Evolutionary conservation across 164 flowering plant genomes (phyloP), one percentile per base, ranked within the genome.

Genomic region (Annona squamosa): DNA sequence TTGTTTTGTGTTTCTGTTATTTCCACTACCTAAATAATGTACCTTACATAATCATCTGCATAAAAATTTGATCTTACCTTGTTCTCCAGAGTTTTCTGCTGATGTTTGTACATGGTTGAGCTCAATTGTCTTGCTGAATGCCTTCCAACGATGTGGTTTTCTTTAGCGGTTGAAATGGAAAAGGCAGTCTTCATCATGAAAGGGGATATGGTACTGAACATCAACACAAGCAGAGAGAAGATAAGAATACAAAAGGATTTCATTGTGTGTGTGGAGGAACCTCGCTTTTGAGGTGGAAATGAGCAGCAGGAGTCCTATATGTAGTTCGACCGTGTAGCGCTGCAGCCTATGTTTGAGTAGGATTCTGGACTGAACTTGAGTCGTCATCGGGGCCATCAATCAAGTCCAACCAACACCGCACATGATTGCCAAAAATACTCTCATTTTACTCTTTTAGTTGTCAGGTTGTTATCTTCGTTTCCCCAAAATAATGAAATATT

Each of bases 151-250:
- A 77, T 62, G 16, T 9, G 45, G 56, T 9, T 37, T 46, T 46
- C 66, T 59, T 37, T 41, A 56, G 4, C 18, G 66, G 69, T 45
- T 43, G 26, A 46, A 69, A 67, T 63, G 79, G 42, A 18, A 78
- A 71, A 42, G 43, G 68, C 19, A 72, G 73, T 62, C 19, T 48
- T 68, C 48, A 45, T 42, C 65, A 69, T 68, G 73, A 76, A 56
- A 37, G 37, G 37, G 66, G 77, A 79, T 64, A 74, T 52, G 74
- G 81, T 19, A 56, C 70, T 72, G 2, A 82, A 65, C 52, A 68
- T 19, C 63, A 79, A 62, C 46, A 76, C 48, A 63, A 84, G 77
- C 59, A 85, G 66, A 71, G 72, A 84, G n/a, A 82, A 75, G 69
- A 26, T 26, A 26, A 72, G 72, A 65, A 77, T 37, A 48, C 57